These are phyloP conservation scores for Annona cherimola DNA, from an alignment of 164 flowering plant species.

Conservation along the genomic window DNA sequence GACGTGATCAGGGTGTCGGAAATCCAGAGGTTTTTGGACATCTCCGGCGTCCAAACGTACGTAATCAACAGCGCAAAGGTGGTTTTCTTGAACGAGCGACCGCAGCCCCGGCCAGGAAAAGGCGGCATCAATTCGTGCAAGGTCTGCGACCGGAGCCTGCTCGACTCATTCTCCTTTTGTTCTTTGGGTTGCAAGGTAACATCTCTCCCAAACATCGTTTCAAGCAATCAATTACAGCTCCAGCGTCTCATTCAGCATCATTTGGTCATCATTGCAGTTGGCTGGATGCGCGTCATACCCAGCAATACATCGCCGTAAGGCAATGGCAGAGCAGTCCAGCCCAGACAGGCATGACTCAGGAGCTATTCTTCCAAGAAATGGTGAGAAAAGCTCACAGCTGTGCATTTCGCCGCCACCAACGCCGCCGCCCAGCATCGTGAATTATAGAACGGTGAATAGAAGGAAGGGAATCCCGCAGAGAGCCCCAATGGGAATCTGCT, in stretches of 20 bases:
- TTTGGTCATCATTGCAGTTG: background rate
- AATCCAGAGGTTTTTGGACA: slow-evolving; percentile 48
- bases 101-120: slow-evolving; percentile 53
- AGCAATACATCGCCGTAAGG: background rate
- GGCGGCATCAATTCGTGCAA: slow-evolving; percentile 42
- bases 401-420: slow-evolving; percentile 68
- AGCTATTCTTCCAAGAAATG: background rate
- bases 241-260: background rate
- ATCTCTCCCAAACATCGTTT: background rate
- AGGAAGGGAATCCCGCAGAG: slow-evolving; percentile 94
- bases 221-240: background rate
- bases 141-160: slow-evolving; percentile 45
- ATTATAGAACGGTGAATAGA: slow-evolving; percentile 59
- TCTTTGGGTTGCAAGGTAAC: slow-evolving; percentile 55
- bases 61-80: slow-evolving; percentile 49
- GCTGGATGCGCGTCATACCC: background rate
- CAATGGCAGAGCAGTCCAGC: background rate
- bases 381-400: slow-evolving; percentile 10
- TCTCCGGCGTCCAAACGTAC: slow-evolving; percentile 48
- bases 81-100: slow-evolving; percentile 53
- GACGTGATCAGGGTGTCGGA: slow-evolving; percentile 52
- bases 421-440: slow-evolving; percentile 61
- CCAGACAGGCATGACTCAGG: background rate
- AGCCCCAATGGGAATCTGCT: slow-evolving; percentile 55
- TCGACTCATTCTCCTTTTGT: slow-evolving; percentile 44